Base-by-base conservation (phyloP, 2,329 filamentous ascomycete species). In the Septoria linicola region DNA sequence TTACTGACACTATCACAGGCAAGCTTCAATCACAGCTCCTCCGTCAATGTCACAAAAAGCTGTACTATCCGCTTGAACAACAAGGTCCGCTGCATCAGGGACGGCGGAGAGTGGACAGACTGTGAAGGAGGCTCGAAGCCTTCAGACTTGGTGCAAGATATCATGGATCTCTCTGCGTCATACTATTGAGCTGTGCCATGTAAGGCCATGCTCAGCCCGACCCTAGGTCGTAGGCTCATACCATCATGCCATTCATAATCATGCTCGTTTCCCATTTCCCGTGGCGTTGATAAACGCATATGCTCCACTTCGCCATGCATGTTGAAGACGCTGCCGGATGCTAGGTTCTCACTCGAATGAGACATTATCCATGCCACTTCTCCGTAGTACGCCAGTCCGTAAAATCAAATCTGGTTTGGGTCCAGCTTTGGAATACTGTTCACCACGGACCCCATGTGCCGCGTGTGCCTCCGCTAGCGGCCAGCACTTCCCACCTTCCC, bases 11-110 rank as follows among this genome's bases (percentile, higher is more conserved):
- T 31, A 20, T 30, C 7, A 20, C 76, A 85, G 50, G 71, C 79
- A 39, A 90, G 87, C 66, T 83, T 89, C 27, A 70, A 80, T 64
- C 80, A 82, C 59, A 86, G 78, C 53, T 76, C 73, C 55, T 71
- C 73, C 10, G 68, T 73, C 11, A 68, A 69, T n/a, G 73, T 73
- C 1, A 70, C 63, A 3, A 76, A 68, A 51, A 76, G 73, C 58
- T 78, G 76, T 53, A 78, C 76, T 0, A 59, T 78, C 7, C 65
- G 92, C 42, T 73, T 99, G 41, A 79, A 95, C 66, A 78, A 88
- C 49, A 76, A 92, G 68, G 76, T 88, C 49, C 88, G 93, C 74
- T 99, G 93, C 72, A 80, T 97, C 58, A 80, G 85, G 43, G 91
- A 97, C 68, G 81, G 73, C 19, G 86, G 85, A 10, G 67, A 86